phyloP scores from a whole-genome alignment of 352 stramenopile species.

The Plasmopara halstedii region DNA sequence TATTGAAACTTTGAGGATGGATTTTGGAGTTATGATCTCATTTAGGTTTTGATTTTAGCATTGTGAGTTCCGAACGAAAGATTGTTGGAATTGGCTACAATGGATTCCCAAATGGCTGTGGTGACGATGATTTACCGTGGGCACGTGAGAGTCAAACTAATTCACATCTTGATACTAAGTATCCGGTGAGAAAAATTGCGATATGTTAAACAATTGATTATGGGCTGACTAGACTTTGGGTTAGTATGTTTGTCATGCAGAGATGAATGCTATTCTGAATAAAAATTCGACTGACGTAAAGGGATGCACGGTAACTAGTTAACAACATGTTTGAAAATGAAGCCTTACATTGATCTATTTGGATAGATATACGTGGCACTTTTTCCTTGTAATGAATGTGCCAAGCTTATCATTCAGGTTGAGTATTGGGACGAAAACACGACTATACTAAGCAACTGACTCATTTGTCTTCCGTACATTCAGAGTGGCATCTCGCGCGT shows the following conservation, averaged over 20 bases:
- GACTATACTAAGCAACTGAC: too few species aligned
- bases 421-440: background rate
- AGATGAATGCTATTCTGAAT: constrained; percentile 99
- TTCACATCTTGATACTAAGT: constrained; percentile 92
- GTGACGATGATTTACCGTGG: constrained; percentile 95
- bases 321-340: too few species aligned
- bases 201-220: too few species aligned
- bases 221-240: constrained; percentile 1
- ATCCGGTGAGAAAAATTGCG: constrained; percentile 65
- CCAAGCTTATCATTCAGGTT: constrained; percentile 97
- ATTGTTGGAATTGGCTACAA: constrained; percentile 99
- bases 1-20: constrained; percentile 11
- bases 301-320: constrained; percentile 71
- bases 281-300: constrained; percentile 94
- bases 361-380: constrained; percentile 94
- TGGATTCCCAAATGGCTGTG: constrained; percentile 95
- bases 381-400: constrained; percentile 98
- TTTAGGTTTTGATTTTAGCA: constrained; percentile 30
- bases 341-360: constrained; percentile 2
- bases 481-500: constrained; percentile 93
- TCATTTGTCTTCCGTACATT: background rate
- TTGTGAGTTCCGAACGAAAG: constrained; percentile 93
- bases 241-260: constrained; percentile 97
- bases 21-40: background rate
- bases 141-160: constrained; percentile 49